Percentiles rank a stretch among this genome's conserved stretches.
phyloP scores from a whole-genome alignment of 768 basidiomycete genomes.

The Tubosaeta sp. region DNA sequence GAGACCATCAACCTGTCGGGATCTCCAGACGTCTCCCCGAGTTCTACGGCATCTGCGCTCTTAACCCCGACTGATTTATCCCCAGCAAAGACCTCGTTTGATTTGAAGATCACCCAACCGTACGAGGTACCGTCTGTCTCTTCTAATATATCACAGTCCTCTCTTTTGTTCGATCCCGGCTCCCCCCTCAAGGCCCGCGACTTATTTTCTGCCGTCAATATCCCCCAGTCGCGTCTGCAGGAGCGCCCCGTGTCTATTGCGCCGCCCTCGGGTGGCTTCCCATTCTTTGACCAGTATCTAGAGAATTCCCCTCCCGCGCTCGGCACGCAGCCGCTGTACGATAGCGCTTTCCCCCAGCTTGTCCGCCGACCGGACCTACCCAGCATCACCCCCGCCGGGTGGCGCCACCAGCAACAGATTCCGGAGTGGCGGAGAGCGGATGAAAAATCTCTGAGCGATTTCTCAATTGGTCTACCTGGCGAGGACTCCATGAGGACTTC shows the following conservation, averaged over 20 bases:
- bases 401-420: conserved; percentile 29
- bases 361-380: conserved; percentile 17
- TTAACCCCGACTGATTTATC: conserved; percentile 74
- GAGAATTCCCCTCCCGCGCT: conserved; percentile 40
- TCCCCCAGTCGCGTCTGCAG: conserved; percentile 24
- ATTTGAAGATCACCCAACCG: conserved; percentile 49
- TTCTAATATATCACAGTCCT: conserved; percentile 31
- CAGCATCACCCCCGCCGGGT: conserved; percentile 9
- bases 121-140: conserved; percentile 40
- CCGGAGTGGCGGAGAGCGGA: conserved; percentile 44
- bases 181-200: conserved; percentile 32
- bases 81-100: conserved; percentile 54
- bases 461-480: conserved; percentile 18
- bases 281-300: conserved; percentile 53
- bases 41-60: conserved; percentile 65
- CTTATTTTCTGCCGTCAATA: conserved; percentile 24
- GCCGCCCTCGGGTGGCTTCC: conserved; percentile 28
- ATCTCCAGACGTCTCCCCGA: conserved; percentile 70
- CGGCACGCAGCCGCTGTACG: conserved; percentile 33
- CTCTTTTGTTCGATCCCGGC: conserved; percentile 44
- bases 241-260: conserved; percentile 10
- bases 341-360: conserved; percentile 28
- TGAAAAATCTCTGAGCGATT: conserved; percentile 25
- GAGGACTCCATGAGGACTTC: conserved; percentile 31
- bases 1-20: conserved; percentile 38